Evolutionary conservation across 208 protist species (phyloP).

Genomic region (Trypanosoma rangeli): DNA sequence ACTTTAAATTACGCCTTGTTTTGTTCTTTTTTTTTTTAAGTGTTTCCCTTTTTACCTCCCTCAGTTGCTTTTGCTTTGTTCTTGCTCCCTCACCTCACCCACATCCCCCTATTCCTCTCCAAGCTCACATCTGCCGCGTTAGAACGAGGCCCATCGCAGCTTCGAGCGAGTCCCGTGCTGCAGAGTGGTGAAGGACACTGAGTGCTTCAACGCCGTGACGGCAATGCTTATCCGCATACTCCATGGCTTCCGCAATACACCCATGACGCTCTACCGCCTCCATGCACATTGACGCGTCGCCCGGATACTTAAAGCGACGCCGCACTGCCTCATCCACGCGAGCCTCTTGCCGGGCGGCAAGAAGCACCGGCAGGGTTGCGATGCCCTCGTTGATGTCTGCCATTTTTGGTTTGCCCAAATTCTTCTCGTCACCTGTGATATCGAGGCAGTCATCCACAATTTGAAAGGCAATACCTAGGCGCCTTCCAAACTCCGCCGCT

Average conservation of each 20-base stretch:
- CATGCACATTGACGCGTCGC: conserved; percentile 48
- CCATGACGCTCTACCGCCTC: conserved; percentile 47
- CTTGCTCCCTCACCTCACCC: background rate
- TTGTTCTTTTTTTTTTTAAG: too few species aligned
- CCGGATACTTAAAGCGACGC: conserved; percentile 48
- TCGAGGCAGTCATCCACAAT: conserved; percentile 96
- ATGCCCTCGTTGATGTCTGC: conserved; percentile 82
- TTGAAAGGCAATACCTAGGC: conserved; percentile 94
- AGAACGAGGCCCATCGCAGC: conserved; percentile 58
- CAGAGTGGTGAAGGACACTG: conserved; percentile 46
- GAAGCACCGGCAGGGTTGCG: conserved; percentile 78
- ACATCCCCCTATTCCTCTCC: too few species aligned
- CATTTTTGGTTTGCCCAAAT: conserved; percentile 76
- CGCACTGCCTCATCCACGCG: conserved; percentile 56
- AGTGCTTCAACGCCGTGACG: conserved; percentile 47
- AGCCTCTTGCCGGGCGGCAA: conserved; percentile 56
- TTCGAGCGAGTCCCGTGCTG: conserved; percentile 62
- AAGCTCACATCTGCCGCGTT: conserved; percentile 42
- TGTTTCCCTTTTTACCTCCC: background rate
- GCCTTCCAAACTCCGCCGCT: conserved; percentile 86
- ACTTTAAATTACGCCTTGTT: too few species aligned
- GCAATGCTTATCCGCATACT: conserved; percentile 70
- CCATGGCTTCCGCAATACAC: conserved; percentile 56
- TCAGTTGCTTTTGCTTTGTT: background rate
- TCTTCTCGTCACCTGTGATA: conserved; percentile 78